Evolutionary conservation across 495 filamentous ascomycete genomes (phyloP), one percentile per base, ranked within the genome.

Genomic region (Halenospora varia): DNA sequence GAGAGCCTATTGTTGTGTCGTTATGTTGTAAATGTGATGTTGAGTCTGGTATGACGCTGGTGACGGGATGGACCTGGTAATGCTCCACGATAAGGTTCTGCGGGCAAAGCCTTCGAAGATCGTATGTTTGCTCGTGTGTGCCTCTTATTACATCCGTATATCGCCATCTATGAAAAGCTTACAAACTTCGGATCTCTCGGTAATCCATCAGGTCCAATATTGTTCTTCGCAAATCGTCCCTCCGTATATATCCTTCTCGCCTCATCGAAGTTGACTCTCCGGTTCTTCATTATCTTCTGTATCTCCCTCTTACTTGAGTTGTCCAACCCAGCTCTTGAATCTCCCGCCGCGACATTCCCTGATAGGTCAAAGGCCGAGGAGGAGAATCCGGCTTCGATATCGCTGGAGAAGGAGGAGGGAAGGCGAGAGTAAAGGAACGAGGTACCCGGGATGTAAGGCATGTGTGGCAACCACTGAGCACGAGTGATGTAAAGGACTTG

Each of bases 151-250:
- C n/a, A n/a, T n/a, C n/a, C n/a, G n/a, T n/a, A n/a, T n/a, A n/a
- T n/a, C n/a, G n/a, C n/a, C n/a, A n/a, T 48, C 77, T 64, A 95
- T 23, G 89, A 94, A 71, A 96, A 96, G 54, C 88, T 92, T 10
- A 96, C 90, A 68, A 96, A 95, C 76, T 96, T 96, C 55, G 91
- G 90, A 79, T 97, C 94, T 69, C 84, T 83, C 50, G 94, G 94
- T 65, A 83, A 73, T 29, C 95, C 94, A 71, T 97, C 95, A 15
- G 86, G 76, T 10, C 84, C 92, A 66, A 98, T 97, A 53, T 88
- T 87, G 65, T 96, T 90, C 67, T 84, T 89, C 62, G 80, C 80
- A 66, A 98, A 94, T 59, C 86, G 77, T 59, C 89, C 82, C 76
- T 96, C 85, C 65, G 88, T 92, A 65, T 87, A 93, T 19, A 92